Percentiles rank a stretch among this genome's conserved stretches.
phyloP scores from a whole-genome alignment of 495 filamentous ascomycete species.

The Penicillium taxi region DNA sequence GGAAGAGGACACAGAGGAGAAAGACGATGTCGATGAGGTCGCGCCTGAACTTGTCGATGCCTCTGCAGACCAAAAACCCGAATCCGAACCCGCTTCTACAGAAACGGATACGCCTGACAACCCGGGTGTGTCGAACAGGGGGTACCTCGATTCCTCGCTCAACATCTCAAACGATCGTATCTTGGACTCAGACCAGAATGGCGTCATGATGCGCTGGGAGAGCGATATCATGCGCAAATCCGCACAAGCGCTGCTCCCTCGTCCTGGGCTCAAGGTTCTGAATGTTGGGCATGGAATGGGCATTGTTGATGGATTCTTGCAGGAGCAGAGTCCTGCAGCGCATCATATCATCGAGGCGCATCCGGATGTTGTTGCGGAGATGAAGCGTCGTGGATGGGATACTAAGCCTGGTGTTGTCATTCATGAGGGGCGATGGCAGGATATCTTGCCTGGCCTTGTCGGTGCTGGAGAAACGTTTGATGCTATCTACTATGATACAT shows the following conservation, averaged over 20 bases:
- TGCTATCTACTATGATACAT: conserved; percentile 96
- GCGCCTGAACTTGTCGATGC: conserved; percentile 28
- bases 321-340: conserved; percentile 49
- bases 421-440: conserved; percentile 77
- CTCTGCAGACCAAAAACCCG: conserved; percentile 6
- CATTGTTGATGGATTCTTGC: conserved; percentile 82
- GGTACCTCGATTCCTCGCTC: conserved; percentile 70
- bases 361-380: conserved; percentile 64
- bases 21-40: conserved; percentile 20
- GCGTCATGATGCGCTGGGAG: conserved; percentile 98
- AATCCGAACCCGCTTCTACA: conserved; percentile 1
- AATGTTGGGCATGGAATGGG: conserved; percentile 97
- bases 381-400: conserved; percentile 56
- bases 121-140: conserved; percentile 49
- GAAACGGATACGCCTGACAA: conserved; percentile 16
- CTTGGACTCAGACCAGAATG: conserved; percentile 72
- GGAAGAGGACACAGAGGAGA: conserved; percentile 30
- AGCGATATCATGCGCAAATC: conserved; percentile 77
- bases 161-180: conserved; percentile 68
- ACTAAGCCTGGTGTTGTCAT: conserved; percentile 55
- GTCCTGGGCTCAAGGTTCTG: conserved; percentile 58
- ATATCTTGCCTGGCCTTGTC: conserved; percentile 64
- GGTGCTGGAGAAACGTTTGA: conserved; percentile 68
- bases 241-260: conserved; percentile 55
- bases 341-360: conserved; percentile 96